Evolutionary conservation across 345 rosid species (phyloP).

Genomic region (Arabidopsis arenosa): DNA sequence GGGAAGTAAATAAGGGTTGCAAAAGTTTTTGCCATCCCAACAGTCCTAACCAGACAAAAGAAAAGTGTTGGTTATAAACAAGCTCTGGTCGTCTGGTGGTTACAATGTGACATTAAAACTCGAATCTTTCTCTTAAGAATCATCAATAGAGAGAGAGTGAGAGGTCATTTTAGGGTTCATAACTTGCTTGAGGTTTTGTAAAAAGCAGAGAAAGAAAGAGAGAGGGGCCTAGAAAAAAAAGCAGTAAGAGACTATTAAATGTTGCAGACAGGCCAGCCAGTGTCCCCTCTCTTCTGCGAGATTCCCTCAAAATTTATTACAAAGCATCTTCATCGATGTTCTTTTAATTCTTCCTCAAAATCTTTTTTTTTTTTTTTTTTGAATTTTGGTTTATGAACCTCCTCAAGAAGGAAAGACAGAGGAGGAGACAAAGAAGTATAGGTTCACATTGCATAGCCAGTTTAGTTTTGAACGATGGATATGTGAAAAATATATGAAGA

Average conservation of each 20-base stretch:
- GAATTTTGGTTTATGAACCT: neutral
- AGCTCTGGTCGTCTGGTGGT: neutral
- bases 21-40: constrained; percentile 27
- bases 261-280: constrained; percentile 41
- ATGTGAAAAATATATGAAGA: neutral
- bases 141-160: constrained; percentile 26
- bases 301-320: constrained; percentile 45
- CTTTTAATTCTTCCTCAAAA: constrained; percentile 33
- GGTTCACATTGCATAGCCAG: constrained; percentile 44
- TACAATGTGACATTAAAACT: constrained; percentile 41
- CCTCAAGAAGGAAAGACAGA: constrained; percentile 29
- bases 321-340: constrained; percentile 43
- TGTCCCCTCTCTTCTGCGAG: constrained; percentile 47
- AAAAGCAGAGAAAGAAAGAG: constrained; percentile 38
- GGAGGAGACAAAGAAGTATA: constrained; percentile 37
- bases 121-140: constrained; percentile 32
- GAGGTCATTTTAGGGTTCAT: constrained; percentile 34
- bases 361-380: neutral
- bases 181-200: constrained; percentile 37
- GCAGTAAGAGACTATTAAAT: constrained; percentile 38
- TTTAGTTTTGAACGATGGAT: constrained; percentile 38
- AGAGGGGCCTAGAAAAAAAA: constrained; percentile 6
- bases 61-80: neutral
- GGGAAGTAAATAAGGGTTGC: constrained; percentile 33
- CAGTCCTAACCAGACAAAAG: constrained; percentile 24